phyloP scores from a whole-genome alignment of 352 stramenopile genomes.

The Phytopythium cucurbitacearum region DNA sequence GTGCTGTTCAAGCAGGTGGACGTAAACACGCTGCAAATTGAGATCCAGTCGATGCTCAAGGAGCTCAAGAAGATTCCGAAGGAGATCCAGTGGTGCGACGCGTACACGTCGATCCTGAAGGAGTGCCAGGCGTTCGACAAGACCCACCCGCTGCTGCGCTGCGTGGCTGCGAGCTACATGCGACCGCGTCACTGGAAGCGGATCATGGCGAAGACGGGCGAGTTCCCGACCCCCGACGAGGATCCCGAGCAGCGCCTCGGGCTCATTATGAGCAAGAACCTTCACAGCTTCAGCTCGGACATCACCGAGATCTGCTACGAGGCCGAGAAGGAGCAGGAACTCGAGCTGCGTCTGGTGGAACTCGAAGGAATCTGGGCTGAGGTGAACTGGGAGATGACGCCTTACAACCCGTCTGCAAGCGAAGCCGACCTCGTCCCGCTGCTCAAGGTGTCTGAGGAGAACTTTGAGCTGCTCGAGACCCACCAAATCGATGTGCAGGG shows the following conservation, averaged over 20 bases:
- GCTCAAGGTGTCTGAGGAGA: conserved; percentile 92
- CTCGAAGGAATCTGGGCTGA: conserved; percentile 90
- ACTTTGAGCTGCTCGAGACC: conserved; percentile 96
- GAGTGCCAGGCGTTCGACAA: conserved; percentile 85
- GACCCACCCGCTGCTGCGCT: conserved; percentile 75
- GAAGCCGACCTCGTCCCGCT: conserved; percentile 88
- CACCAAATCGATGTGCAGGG: conserved; percentile 96
- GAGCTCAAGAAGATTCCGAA: conserved; percentile 92
- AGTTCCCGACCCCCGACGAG: conserved; percentile 92
- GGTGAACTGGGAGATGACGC: conserved; percentile 93
- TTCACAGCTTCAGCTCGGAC: conserved; percentile 93
- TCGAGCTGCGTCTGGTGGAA: conserved; percentile 89
- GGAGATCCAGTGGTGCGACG: conserved; percentile 90
- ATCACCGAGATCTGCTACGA: conserved; percentile 97
- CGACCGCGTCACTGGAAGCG: conserved; percentile 92
- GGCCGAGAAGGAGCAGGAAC: conserved; percentile 95
- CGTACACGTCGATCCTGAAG: conserved; percentile 83
- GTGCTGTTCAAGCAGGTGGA: conserved; percentile 92
- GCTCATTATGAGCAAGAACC: conserved; percentile 89
- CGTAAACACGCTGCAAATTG: conserved; percentile 93
- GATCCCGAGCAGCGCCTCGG: conserved; percentile 90
- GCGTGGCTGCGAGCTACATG: conserved; percentile 86
- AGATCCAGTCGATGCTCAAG: conserved; percentile 92
- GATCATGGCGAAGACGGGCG: conserved; percentile 85
- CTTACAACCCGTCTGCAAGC: conserved; percentile 77